Evolutionary conservation across 78 protist species (phyloP), one percentile per base, ranked within the genome.

Genomic region (Cavenderia fasciculata): DNA sequence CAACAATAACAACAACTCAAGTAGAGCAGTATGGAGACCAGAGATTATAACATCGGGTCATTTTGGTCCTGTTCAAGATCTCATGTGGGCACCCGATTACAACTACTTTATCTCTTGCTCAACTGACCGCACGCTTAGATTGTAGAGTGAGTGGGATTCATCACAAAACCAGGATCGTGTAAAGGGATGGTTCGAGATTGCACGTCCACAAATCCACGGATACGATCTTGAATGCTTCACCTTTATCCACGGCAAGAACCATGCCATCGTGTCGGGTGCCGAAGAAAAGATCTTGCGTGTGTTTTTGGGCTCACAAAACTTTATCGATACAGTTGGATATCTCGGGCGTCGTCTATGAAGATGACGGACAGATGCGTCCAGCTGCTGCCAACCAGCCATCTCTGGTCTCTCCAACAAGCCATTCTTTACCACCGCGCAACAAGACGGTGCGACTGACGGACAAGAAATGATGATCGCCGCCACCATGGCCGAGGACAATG

Each of bases 121-220:
- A 16, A 43, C 77, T 0, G 94, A 89, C 61, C 36, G 87, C 23
- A 77, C 94, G 10, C 27, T 82, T n/a, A 47, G 94, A 29, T 46
- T 72, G 40, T 89, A 68, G 43, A 31, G 77, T 7, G 84, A 76
- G 18, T 78, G 94, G 91, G 41, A 27, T 2, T 18, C 59, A 69
- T 25, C 16, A 36, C 4, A 34, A 73, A 6, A 36, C 27, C 1
- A 12, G 57, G 31, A 43, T 10, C 52, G 62, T 43, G 11, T 33
- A 5, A 52, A 65, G 2, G 54, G 72, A 29, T 89, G 87, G 91
- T 40, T 71, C 36, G 94, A 89, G 27, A 71, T 78, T 29, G 94
- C 91, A 7, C 57, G 94, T 57, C 94, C 94, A 14, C 90, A 72
- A 44, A 71, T 89, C 23, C 94, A 89, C 43, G 94, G 94, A n/a